Conservation (phyloP, 345 rosid species). For the Citrus medica region DNA sequence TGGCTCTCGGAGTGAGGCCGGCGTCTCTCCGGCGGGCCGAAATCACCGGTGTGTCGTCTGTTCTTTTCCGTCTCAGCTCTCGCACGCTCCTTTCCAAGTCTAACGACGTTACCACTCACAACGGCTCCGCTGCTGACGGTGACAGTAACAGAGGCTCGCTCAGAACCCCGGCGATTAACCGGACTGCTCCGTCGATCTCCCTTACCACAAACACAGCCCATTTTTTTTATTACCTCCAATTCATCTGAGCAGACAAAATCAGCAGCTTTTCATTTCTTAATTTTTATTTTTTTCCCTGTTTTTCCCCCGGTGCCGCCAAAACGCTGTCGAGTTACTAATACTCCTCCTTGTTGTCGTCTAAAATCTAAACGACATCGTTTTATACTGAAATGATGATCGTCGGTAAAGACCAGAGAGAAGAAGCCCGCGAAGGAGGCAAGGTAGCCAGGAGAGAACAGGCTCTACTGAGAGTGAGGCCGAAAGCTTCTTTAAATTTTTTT, state of each 20-base stretch:
- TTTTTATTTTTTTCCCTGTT: too few species aligned
- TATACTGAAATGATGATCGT: too few species aligned
- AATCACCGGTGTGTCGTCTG: slow-evolving; percentile 33
- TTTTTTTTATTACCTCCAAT: slow-evolving; percentile 13
- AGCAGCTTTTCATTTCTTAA: not conserved
- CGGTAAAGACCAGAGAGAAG: not conserved
- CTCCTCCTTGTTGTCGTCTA: too few species aligned
- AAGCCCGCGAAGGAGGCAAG: slow-evolving; percentile 29
- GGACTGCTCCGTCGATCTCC: slow-evolving; percentile 22
- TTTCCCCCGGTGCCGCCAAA: slow-evolving; percentile 1
- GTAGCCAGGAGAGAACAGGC: not conserved
- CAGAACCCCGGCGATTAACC: slow-evolving; percentile 35
- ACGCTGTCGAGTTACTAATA: not conserved
- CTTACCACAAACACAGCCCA: slow-evolving; percentile 74
- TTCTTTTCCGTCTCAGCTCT: slow-evolving; percentile 24
- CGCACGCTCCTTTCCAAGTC: slow-evolving; percentile 29
- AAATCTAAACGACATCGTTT: too few species aligned
- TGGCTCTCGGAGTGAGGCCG: slow-evolving; percentile 23
- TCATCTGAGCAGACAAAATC: slow-evolving; percentile 19
- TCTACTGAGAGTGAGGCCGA: too few species aligned
- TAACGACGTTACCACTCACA: slow-evolving; percentile 14
- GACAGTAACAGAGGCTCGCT: slow-evolving; percentile 14
- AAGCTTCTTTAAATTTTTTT: too few species aligned
- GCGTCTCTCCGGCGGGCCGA: slow-evolving; percentile 33
- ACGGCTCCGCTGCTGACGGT: slow-evolving; percentile 22